phyloP scores from a whole-genome alignment of 768 basidiomycete genomes.

The Brasilioporus rufonigricans region DNA sequence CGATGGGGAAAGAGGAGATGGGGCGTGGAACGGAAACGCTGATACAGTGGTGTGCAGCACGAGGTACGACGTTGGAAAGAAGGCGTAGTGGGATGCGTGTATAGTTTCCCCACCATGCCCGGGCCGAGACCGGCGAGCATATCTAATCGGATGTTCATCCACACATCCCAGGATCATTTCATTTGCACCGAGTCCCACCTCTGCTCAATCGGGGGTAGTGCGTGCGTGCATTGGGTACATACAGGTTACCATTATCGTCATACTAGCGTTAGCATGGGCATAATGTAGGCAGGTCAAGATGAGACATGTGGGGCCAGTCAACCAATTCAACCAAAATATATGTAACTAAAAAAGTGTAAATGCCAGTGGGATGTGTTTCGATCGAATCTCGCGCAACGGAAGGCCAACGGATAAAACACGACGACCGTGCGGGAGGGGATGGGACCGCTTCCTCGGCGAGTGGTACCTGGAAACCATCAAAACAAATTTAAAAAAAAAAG shows the following conservation, averaged over 20 bases:
- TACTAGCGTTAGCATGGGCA: neutral
- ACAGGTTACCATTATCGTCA: neutral
- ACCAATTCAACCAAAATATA: neutral
- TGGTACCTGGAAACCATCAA: slow-evolving; percentile 23
- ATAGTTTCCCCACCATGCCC: neutral
- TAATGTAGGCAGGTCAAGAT: slow-evolving; percentile 2
- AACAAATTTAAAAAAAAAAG: slow-evolving; percentile 4
- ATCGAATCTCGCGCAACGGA: neutral
- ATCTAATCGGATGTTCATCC: neutral
- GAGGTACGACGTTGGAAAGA: neutral
- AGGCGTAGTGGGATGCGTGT: neutral
- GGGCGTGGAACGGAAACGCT: neutral
- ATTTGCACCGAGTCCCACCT: too few species aligned
- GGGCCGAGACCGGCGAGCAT: neutral
- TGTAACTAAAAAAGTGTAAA: neutral
- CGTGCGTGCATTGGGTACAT: slow-evolving; percentile 1
- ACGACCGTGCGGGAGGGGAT: neutral
- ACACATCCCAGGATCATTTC: too few species aligned
- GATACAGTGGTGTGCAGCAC: neutral
- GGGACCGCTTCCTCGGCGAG: slow-evolving; percentile 2
- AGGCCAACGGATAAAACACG: neutral
- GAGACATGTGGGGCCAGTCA: neutral
- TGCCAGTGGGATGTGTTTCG: slow-evolving; percentile 4
- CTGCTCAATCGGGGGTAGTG: neutral
- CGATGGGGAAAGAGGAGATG: neutral